phyloP scores from a whole-genome alignment of 2,329 filamentous ascomycete species.

The Aspergillus fumigatus region DNA sequence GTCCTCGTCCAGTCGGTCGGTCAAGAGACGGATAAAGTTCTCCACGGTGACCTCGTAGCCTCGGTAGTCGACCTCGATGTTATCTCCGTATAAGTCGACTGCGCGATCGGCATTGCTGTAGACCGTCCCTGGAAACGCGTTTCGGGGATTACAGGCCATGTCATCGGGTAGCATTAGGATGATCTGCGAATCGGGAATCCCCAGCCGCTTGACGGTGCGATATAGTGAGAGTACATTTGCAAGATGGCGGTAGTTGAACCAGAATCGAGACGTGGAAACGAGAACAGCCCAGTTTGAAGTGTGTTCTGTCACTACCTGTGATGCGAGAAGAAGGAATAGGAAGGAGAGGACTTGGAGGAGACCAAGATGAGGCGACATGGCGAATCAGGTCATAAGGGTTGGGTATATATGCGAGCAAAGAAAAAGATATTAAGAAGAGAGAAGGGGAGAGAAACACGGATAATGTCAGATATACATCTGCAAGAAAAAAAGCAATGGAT shows the following conservation, averaged over 20 bases:
- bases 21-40: slow-evolving; percentile 94
- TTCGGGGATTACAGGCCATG: slow-evolving; percentile 98
- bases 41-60: slow-evolving; percentile 99
- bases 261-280: slow-evolving; percentile 97
- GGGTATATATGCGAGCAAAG: not conserved
- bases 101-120: slow-evolving; percentile 97
- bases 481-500: not conserved
- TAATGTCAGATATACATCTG: not conserved
- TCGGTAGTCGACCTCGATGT: slow-evolving; percentile 97
- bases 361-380: slow-evolving; percentile 24
- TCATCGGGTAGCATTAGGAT: slow-evolving; percentile 99
- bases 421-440: not conserved
- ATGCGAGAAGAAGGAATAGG: slow-evolving; percentile 16
- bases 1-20: slow-evolving; percentile 88
- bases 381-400: slow-evolving; percentile 15
- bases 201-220: slow-evolving; percentile 93
- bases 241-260: slow-evolving; percentile 99
- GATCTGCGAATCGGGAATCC: slow-evolving; percentile 97
- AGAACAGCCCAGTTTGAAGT: slow-evolving; percentile 99
- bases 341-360: slow-evolving; percentile 24
- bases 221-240: slow-evolving; percentile 97
- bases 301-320: slow-evolving; percentile 48
- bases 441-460: not conserved
- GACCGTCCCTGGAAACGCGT: slow-evolving; percentile 94
- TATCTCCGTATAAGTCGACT: slow-evolving; percentile 94